Percentiles rank a stretch among this genome's conserved stretches.
Conservation (phyloP, 495 filamentous ascomycete genomes). For the Talaromyces ruber region DNA sequence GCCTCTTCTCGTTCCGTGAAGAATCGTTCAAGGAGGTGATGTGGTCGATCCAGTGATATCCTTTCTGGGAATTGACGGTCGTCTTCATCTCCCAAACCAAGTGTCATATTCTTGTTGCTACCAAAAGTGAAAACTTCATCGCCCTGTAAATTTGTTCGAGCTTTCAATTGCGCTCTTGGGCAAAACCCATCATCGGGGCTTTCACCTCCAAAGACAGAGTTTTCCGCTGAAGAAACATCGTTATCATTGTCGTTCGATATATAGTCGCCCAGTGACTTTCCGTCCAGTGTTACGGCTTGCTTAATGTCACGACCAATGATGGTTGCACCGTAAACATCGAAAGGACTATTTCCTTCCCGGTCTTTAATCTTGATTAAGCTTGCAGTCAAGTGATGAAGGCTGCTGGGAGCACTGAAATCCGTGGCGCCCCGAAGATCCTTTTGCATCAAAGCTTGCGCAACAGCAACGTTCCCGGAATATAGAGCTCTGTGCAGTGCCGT, state of each 20-base stretch:
- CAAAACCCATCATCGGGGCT: slow-evolving; percentile 22
- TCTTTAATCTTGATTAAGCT: slow-evolving; percentile 91
- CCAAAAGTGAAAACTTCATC: slow-evolving; percentile 91
- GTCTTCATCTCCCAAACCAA: slow-evolving; percentile 88
- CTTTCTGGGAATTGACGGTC: slow-evolving; percentile 90
- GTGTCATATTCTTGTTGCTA: slow-evolving; percentile 87
- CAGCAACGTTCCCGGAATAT: slow-evolving; percentile 84
- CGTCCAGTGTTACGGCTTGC: slow-evolving; percentile 8
- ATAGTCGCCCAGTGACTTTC: slow-evolving; percentile 3
- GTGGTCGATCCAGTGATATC: slow-evolving; percentile 67
- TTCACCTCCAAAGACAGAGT: slow-evolving; percentile 28
- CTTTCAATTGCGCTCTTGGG: slow-evolving; percentile 15
- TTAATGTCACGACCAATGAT: slow-evolving; percentile 54
- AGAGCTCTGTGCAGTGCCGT: slow-evolving; percentile 87
- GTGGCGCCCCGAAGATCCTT: slow-evolving; percentile 62
- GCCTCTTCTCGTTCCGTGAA: slow-evolving; percentile 48
- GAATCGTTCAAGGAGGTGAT: slow-evolving; percentile 64
- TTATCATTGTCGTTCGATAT: slow-evolving; percentile 20
- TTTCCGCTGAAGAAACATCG: slow-evolving; percentile 25
- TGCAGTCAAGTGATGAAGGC: slow-evolving; percentile 39
- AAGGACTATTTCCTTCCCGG: slow-evolving; percentile 86
- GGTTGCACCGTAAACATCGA: slow-evolving; percentile 80
- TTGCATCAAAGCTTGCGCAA: slow-evolving; percentile 70
- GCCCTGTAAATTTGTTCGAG: slow-evolving; percentile 41
- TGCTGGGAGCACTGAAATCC: slow-evolving; percentile 35